Evolutionary conservation across 1,284 basidiomycete genomes (phyloP).

Genomic region (Dichomitus squalens): DNA sequence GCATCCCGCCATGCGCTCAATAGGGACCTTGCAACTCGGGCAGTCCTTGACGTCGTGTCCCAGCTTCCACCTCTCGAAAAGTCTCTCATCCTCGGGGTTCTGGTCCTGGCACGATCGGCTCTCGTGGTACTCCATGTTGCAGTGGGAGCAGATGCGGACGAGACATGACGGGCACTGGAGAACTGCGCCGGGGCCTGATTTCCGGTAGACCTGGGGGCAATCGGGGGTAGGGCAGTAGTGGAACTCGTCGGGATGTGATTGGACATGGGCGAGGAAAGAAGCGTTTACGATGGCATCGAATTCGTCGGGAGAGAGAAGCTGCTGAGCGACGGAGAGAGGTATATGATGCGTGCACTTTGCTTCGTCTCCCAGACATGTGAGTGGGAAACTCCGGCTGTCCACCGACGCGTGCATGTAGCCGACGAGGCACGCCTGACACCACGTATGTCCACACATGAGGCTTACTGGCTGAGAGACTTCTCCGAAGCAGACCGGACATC

Average conservation of each 20-base stretch:
- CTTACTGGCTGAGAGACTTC: slow-evolving; percentile 50
- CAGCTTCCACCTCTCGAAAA: slow-evolving; percentile 60
- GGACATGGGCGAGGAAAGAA: slow-evolving; percentile 58
- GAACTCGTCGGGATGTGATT: slow-evolving; percentile 58
- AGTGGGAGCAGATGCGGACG: slow-evolving; percentile 64
- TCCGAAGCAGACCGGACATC: slow-evolving; percentile 65
- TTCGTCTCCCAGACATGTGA: slow-evolving; percentile 64
- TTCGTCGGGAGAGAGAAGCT: slow-evolving; percentile 49
- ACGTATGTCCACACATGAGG: slow-evolving; percentile 63
- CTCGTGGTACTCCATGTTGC: slow-evolving; percentile 68
- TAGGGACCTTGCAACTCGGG: slow-evolving; percentile 65
- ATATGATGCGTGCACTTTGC: slow-evolving; percentile 56
- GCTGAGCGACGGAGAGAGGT: slow-evolving; percentile 50
- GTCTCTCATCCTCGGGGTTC: slow-evolving; percentile 50
- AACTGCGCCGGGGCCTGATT: slow-evolving; percentile 47
- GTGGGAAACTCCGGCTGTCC: slow-evolving; percentile 64
- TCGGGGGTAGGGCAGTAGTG: slow-evolving; percentile 76
- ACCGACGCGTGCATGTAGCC: slow-evolving; percentile 58
- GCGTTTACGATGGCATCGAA: slow-evolving; percentile 57
- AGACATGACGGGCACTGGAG: slow-evolving; percentile 76
- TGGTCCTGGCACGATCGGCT: slow-evolving; percentile 59
- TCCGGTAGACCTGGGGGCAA: slow-evolving; percentile 69
- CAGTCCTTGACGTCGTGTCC: slow-evolving; percentile 68
- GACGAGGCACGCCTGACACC: slow-evolving; percentile 62
- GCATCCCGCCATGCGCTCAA: slow-evolving; percentile 72